These are phyloP conservation scores for Anisodus tanguticus DNA, from an alignment of 257 asterid genomes.

Conservation along the genomic window DNA sequence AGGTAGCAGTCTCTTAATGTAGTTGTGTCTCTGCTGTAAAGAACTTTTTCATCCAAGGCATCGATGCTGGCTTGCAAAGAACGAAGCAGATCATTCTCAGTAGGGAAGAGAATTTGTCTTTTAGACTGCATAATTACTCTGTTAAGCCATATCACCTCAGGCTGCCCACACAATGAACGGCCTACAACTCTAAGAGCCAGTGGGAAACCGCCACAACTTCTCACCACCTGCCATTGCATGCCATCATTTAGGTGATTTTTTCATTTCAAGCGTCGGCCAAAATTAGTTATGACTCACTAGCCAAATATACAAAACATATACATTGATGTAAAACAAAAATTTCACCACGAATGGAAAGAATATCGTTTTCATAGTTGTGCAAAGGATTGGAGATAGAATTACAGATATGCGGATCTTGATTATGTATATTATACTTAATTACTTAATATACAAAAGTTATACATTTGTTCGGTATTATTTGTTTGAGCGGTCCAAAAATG, in stretches of 20 bases:
- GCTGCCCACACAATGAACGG: conserved; percentile 36
- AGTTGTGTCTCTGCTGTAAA: not conserved
- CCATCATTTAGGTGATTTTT: not conserved
- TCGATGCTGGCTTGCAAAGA: conserved; percentile 44
- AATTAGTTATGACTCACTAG: no score
- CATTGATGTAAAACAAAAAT: no score
- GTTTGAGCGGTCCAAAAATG: no score
- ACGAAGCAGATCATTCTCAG: conserved; percentile 32
- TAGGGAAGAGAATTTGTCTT: conserved; percentile 38
- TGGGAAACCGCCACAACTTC: conserved; percentile 45
- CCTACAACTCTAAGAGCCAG: conserved; percentile 51
- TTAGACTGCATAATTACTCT: conserved; percentile 34
- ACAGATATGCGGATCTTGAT: no score
- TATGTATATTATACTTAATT: no score
- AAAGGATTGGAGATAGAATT: no score
- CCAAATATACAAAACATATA: no score
- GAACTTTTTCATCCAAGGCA: conserved; percentile 28
- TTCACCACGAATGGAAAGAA: no score
- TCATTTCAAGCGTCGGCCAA: no score
- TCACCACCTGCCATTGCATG: conserved; percentile 37
- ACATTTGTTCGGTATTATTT: no score
- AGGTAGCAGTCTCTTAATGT: conserved; percentile 39
- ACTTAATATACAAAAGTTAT: no score
- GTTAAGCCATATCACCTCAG: conserved; percentile 37
- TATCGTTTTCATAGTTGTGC: no score